Evolutionary conservation across 1,139 yeast species (phyloP).

Genomic region (Yamadazyma friedrichii): DNA sequence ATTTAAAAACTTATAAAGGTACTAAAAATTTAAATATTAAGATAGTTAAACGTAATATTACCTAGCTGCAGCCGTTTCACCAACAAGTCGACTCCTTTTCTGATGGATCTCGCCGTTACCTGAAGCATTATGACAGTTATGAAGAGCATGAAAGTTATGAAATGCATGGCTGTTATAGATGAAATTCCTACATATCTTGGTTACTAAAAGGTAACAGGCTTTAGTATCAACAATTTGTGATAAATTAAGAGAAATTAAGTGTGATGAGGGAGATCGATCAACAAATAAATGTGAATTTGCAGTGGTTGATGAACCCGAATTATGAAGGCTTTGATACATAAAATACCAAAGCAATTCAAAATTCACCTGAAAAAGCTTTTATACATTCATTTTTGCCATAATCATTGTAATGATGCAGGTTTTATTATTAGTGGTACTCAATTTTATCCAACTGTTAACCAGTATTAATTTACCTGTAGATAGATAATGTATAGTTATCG

Average conservation of each 20-base stretch:
- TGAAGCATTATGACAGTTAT: too few species aligned
- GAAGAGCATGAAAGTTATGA: too few species aligned
- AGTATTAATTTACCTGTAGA: too few species aligned
- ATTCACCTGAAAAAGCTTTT: conserved; percentile 10
- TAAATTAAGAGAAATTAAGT: conserved; percentile 9
- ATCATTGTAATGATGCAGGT: conserved; percentile 12
- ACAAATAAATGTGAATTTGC: conserved; percentile 7
- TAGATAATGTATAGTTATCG: too few species aligned
- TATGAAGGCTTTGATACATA: too few species aligned
- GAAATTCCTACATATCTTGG: too few species aligned
- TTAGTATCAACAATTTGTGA: too few species aligned
- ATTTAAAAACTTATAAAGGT: conserved; percentile 5
- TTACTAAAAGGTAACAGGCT: too few species aligned
- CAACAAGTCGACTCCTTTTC: too few species aligned
- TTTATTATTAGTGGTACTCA: conserved; percentile 16
- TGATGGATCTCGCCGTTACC: too few species aligned
- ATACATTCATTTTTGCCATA: conserved; percentile 10
- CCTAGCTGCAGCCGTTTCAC: too few species aligned
- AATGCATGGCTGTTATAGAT: too few species aligned
- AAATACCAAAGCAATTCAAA: conserved; percentile 11
- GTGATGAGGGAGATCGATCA: neutral
- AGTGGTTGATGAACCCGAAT: conserved; percentile 10
- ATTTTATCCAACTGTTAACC: conserved; percentile 3
- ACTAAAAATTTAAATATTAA: conserved; percentile 6
- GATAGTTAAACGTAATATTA: conserved; percentile 7